Base-by-base conservation (phyloP, 208 protist species). In the Acanthamoeba triangularis region DNA sequence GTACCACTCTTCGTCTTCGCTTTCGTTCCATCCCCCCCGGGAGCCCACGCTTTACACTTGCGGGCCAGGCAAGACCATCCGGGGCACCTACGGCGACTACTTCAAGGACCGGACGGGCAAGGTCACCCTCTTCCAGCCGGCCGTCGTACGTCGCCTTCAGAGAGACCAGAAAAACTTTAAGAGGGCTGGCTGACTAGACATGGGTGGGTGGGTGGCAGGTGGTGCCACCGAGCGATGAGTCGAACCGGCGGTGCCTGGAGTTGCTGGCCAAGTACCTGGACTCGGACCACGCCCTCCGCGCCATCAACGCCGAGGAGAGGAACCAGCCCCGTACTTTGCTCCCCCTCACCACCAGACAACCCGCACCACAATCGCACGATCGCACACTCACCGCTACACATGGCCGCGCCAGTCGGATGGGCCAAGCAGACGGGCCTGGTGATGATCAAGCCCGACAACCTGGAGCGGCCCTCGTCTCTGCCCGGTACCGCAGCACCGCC, bases 371-470 rank as follows among this genome's bases (percentile, higher is more conserved):
- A 8, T 65, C 23, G 54, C 11, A 61, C 11, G 5, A 1, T 0
- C 11, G 5, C 16, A 25, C 16, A 23, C 54, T 41, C 37, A 41
- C 37, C 37, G 3, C 37, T 1, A 41, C 37, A 41, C 37, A 3
- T n/a, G n/a, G n/a, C n/a, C 37, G 37, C 37, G 3, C 3, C 6
- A 82, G 74, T 82, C 41, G 74, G 74, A 5, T 82, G 74, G 74
- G 74, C 74, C 6, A 82, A 41, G 74, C 74, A 82, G 74, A 82
- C 74, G 74, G 74, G 74, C 33, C 74, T 82, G 18, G 74, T 82
- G 16, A 82, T 82, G 74, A 82, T 82, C 33, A 82, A 82, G 41
- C 74, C 74, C 7, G 74, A 82, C 41, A 82, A 82, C 74, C 25
- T 82, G 18, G 13, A 82, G 37, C 33, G 74, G 16, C 35, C 74